Percentiles rank a stretch among this genome's conserved stretches.
phyloP scores from a whole-genome alignment of 2,329 filamentous ascomycete genomes.

The Pestalotiopsis sp. region DNA sequence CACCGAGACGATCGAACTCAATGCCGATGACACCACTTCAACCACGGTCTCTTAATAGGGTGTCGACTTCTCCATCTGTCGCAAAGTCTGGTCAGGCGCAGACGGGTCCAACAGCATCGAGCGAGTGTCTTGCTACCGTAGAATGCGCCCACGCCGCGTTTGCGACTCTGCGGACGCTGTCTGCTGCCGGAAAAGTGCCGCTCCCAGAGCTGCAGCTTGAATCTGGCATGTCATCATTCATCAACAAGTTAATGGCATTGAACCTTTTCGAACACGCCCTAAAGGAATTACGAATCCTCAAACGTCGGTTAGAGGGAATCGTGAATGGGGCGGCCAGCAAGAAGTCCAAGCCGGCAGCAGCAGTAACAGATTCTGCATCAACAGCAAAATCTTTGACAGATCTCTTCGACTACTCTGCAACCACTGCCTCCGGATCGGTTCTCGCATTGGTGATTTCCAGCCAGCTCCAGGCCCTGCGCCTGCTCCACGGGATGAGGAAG shows the following conservation, averaged over 20 bases:
- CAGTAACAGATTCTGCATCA: constrained; percentile 36
- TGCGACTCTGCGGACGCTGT: constrained; percentile 60
- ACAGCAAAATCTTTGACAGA: constrained; percentile 54
- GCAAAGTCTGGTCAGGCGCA: constrained; percentile 35
- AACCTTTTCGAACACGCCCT: constrained; percentile 69
- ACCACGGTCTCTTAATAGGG: constrained; percentile 62
- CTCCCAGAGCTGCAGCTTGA: constrained; percentile 71
- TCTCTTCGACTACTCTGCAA: constrained; percentile 62
- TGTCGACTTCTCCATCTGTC: constrained; percentile 54
- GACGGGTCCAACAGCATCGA: constrained; percentile 32
- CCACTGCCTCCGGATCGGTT: constrained; percentile 43
- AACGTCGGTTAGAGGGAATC: constrained; percentile 59
- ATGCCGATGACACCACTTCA: constrained; percentile 64
- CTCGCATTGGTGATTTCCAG: constrained; percentile 62
- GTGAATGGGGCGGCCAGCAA: constrained; percentile 23
- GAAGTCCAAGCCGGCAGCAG: constrained; percentile 33
- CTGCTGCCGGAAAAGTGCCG: constrained; percentile 54
- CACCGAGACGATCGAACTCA: constrained; percentile 58
- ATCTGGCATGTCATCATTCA: constrained; percentile 70
- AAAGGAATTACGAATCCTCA: constrained; percentile 70
- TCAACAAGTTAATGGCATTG: constrained; percentile 66
- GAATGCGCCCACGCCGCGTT: constrained; percentile 74
- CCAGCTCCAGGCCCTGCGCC: constrained; percentile 66
- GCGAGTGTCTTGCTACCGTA: constrained; percentile 58
- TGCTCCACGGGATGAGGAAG: constrained; percentile 64